Percentiles rank a stretch among this genome's conserved stretches.
Conservation (phyloP, 2,329 filamentous ascomycete genomes). For the Chlorencoelia australis region DNA sequence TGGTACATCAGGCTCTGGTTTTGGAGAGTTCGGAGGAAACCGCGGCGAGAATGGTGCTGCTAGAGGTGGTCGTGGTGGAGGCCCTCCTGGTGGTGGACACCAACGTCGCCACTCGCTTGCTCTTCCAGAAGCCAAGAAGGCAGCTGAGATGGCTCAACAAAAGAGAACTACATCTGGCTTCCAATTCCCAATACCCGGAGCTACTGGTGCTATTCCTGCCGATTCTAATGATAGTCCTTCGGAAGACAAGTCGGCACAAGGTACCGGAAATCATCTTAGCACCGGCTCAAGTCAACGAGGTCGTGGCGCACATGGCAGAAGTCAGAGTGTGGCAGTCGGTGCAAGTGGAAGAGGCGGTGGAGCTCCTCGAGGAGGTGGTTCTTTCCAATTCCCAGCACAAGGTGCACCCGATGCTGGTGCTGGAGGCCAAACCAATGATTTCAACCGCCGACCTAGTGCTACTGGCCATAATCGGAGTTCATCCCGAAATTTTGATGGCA, state of each 20-base stretch:
- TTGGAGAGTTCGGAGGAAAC: slow-evolving; percentile 68
- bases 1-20: slow-evolving; percentile 65
- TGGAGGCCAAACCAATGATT: slow-evolving; percentile 43
- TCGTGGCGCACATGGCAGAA: slow-evolving; percentile 56
- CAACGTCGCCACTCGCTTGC: slow-evolving; percentile 91
- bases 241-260: slow-evolving; percentile 22
- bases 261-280: slow-evolving; percentile 15
- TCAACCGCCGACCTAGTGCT: slow-evolving; percentile 61
- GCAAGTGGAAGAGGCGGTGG: slow-evolving; percentile 56
- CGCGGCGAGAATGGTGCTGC: slow-evolving; percentile 52
- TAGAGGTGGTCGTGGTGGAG: slow-evolving; percentile 65
- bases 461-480: slow-evolving; percentile 66
- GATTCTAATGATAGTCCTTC: slow-evolving; percentile 26
- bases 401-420: slow-evolving; percentile 41
- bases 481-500: slow-evolving; percentile 94
- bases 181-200: slow-evolving; percentile 77
- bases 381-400: slow-evolving; percentile 57
- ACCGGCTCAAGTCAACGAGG: slow-evolving; percentile 31
- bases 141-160: slow-evolving; percentile 91
- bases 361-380: slow-evolving; percentile 53
- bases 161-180: slow-evolving; percentile 91
- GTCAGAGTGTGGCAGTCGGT: slow-evolving; percentile 83
- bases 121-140: slow-evolving; percentile 92
- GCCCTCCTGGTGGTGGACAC: slow-evolving; percentile 64
- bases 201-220: slow-evolving; percentile 49